phyloP scores from a whole-genome alignment of 2,329 filamentous ascomycete genomes.

The Fusarium setosum region DNA sequence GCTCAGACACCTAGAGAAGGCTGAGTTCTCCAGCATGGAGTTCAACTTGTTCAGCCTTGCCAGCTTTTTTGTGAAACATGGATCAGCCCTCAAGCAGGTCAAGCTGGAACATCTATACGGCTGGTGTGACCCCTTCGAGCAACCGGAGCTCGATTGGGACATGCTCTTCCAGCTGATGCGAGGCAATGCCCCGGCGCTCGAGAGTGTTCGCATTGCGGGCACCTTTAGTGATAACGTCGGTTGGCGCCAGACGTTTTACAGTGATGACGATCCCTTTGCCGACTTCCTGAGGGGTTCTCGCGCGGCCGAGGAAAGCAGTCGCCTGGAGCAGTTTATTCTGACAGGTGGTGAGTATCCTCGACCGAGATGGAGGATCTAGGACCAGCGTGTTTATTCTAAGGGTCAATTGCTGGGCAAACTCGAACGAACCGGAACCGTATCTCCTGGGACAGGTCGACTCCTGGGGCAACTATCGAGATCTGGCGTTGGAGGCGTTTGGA shows the following conservation, averaged over 20 bases:
- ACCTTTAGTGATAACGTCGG: conserved; percentile 22
- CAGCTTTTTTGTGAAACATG: conserved; percentile 24
- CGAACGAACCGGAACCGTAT: too few relatives aligned
- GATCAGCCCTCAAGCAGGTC: conserved; percentile 24
- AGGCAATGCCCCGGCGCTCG: conserved; percentile 5
- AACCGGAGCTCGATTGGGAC: conserved; percentile 27
- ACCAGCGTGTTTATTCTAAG: too few relatives aligned
- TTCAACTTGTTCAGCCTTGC: conserved; percentile 30
- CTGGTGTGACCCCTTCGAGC: conserved; percentile 11
- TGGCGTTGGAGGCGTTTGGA: too few relatives aligned
- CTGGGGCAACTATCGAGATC: too few relatives aligned
- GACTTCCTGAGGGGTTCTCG: neutral
- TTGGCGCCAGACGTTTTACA: conserved; percentile 26
- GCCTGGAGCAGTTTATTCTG: conserved; percentile 30
- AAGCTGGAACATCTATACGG: conserved; percentile 15
- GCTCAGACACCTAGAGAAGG: conserved; percentile 32
- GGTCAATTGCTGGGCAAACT: too few relatives aligned
- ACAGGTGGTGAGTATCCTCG: conserved; percentile 32
- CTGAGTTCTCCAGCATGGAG: conserved; percentile 21
- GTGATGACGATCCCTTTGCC: neutral
- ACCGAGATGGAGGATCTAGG: conserved; percentile 16
- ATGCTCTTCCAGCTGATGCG: conserved; percentile 27
- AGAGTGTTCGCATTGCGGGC: conserved; percentile 16
- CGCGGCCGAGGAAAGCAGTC: conserved; percentile 1
- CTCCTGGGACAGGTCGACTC: too few relatives aligned